These are phyloP conservation scores for Blastosporella zonata DNA, from an alignment of 1,284 basidiomycete species.

Conservation along the genomic window DNA sequence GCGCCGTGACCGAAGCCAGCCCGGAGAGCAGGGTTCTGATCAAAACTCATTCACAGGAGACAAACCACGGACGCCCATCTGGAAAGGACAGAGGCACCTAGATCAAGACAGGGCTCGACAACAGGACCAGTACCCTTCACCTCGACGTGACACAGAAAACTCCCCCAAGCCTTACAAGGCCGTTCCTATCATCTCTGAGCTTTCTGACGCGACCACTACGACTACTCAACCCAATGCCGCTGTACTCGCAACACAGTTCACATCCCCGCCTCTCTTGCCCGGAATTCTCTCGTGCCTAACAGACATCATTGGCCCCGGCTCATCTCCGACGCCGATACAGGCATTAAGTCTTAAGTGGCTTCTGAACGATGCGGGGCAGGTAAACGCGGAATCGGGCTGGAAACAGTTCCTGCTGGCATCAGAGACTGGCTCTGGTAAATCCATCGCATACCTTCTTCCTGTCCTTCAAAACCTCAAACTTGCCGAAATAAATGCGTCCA, in stretches of 20 bases:
- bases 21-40: not conserved
- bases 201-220: conserved; percentile 9
- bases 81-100: conserved; percentile 2
- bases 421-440: conserved; percentile 89
- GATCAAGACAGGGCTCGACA: not conserved
- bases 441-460: conserved; percentile 85
- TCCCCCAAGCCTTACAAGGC: not conserved
- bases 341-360: conserved; percentile 61
- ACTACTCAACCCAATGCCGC: conserved; percentile 1
- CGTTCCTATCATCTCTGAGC: conserved; percentile 9
- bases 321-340: conserved; percentile 73
- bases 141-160: not conserved
- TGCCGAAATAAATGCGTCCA: conserved; percentile 36
- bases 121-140: not conserved
- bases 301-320: conserved; percentile 51
- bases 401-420: conserved; percentile 72
- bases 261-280: conserved; percentile 65
- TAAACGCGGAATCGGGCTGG: conserved; percentile 28
- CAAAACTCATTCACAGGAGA: not conserved
- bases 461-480: conserved; percentile 75
- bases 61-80: not conserved
- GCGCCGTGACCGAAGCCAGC: not conserved
- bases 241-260: conserved; percentile 34
- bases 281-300: conserved; percentile 56
- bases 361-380: conserved; percentile 18